Conservation (phyloP, 306 rosid genomes). For the Crotalaria pallida region DNA sequence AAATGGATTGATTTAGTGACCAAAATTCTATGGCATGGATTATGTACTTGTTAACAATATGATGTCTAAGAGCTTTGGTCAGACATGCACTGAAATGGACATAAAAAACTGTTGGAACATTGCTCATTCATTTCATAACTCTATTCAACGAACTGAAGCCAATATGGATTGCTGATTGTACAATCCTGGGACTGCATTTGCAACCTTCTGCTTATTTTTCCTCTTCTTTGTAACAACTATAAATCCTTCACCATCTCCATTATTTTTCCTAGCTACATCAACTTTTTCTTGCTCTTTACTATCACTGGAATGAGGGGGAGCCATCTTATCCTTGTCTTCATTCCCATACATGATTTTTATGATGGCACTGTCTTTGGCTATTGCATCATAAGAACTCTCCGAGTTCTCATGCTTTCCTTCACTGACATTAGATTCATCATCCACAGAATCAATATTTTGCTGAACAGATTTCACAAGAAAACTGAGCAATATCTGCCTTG, state of each 20-base stretch:
- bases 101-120: neutral
- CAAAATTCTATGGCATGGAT: slow-evolving; percentile 22
- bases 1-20: slow-evolving; percentile 26
- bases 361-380: slow-evolving; percentile 76
- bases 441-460: slow-evolving; percentile 48
- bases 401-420: slow-evolving; percentile 23
- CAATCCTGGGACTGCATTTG: slow-evolving; percentile 58
- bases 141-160: slow-evolving; percentile 72
- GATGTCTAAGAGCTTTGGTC: slow-evolving; percentile 26
- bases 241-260: slow-evolving; percentile 70
- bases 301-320: slow-evolving; percentile 28
- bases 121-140: slow-evolving; percentile 12
- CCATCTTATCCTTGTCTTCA: slow-evolving; percentile 43
- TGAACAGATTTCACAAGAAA: slow-evolving; percentile 76
- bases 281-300: slow-evolving; percentile 25
- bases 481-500: slow-evolving; percentile 86
- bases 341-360: slow-evolving; percentile 56
- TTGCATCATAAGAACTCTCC: slow-evolving; percentile 49
- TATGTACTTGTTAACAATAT: slow-evolving; percentile 23
- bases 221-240: slow-evolving; percentile 60
- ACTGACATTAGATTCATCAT: slow-evolving; percentile 34
- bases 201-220: slow-evolving; percentile 64
- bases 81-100: slow-evolving; percentile 11
- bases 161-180: slow-evolving; percentile 72
- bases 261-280: slow-evolving; percentile 33